Base-by-base conservation (phyloP, 768 basidiomycete species). In the Leccinum sublutescens region DNA sequence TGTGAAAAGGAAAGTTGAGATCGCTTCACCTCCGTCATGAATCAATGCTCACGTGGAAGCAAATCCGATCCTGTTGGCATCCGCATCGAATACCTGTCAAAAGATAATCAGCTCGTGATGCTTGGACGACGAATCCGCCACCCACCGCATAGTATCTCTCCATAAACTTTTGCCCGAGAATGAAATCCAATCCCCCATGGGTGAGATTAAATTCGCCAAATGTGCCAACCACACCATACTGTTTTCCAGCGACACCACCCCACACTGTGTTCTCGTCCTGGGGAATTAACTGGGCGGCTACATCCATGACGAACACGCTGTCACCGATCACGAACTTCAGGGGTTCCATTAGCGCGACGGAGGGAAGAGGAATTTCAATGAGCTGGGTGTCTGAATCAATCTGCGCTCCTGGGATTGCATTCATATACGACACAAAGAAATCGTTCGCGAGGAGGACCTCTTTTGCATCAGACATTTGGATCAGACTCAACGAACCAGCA, bases 401-500 rank as follows among this genome's bases (percentile, higher is more conserved):
- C 23, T 27, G 34, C 8, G 65, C 56, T 5, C 56, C 59, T 8
- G 65, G 64, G 36, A 66, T 66, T 8, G 62, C 50, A n/a, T 19
- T 25, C 25, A 59, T 19, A 53, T 66, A 66, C 8, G 29, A 7
- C 0, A n/a, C 17, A 31, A 66, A 64, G 50, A 27, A 27, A 27
- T 27, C 27, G 27, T 27, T 27, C 27, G 27, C 66, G 38, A 70
- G 36, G 36, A 34, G 14, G 2, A 52, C 19, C 33, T 56, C 62
- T 64, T 23, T 33, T 33, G 33, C 33, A 5, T 33, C 4, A 11
- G 33, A 33, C 33, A 5, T 33, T 33, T 33, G 33, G 33, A 15
- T 50, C 49, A 31, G n/a, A 10, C 14, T 1, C 5, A 14, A 34
- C 11, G 9, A 19, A 33, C 31, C 31, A 19, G 11, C 49, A 50